Evolutionary conservation across 2,329 filamentous ascomycete genomes (phyloP).

Genomic region (Beauveria sp.): DNA sequence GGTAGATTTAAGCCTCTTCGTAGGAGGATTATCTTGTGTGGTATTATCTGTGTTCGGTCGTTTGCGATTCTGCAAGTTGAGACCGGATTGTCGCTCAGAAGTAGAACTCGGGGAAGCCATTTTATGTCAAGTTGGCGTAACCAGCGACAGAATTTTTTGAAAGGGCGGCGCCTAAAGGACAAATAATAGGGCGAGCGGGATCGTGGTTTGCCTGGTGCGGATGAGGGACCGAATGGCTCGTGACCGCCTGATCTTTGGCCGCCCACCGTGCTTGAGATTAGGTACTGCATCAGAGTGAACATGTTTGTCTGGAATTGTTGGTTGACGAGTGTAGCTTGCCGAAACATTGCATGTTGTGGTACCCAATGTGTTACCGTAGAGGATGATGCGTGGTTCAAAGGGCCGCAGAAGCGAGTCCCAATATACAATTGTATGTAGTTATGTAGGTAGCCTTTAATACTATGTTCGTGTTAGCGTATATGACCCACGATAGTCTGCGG

Average conservation of each 20-base stretch:
- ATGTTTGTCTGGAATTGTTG: not conserved
- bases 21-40: not conserved
- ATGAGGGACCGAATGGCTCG: not conserved
- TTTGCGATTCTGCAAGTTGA: not conserved
- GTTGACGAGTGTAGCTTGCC: too few relatives aligned
- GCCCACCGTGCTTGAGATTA: not conserved
- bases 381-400: too few relatives aligned
- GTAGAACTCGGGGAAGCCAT: not conserved
- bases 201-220: not conserved
- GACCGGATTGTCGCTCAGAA: not conserved
- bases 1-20: not conserved
- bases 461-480: too few relatives aligned
- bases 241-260: not conserved
- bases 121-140: not conserved
- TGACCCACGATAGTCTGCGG: too few relatives aligned
- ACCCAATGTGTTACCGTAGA: too few relatives aligned
- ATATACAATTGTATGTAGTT: too few relatives aligned
- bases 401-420: too few relatives aligned
- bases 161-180: not conserved
- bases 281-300: constrained; percentile 1
- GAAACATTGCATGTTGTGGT: too few relatives aligned
- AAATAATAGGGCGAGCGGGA: not conserved
- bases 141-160: not conserved
- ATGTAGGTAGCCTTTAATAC: too few relatives aligned
- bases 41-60: not conserved